Percentiles rank a stretch among this genome's conserved stretches.
Evolutionary conservation across 768 basidiomycete genomes (phyloP).

Genomic region (Xerocomus brunneocitrinus): DNA sequence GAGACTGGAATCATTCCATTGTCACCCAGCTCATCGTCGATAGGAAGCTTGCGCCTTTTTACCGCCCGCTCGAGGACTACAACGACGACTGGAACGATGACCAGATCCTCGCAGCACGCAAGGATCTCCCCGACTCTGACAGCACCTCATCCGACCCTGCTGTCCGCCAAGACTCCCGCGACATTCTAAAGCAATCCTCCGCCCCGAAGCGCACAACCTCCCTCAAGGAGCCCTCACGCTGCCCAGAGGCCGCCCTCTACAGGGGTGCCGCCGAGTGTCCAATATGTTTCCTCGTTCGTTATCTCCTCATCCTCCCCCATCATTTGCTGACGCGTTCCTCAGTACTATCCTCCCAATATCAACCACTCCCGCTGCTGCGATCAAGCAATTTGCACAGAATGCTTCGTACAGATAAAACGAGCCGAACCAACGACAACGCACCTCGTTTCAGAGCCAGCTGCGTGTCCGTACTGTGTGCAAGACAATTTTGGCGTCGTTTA

Average conservation of each 20-base stretch:
- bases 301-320: conserved; percentile 11
- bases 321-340: conserved; percentile 21
- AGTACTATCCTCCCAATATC: conserved; percentile 98
- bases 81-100: conserved; percentile 86
- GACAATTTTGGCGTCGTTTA: conserved; percentile 96
- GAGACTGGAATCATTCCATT: conserved; percentile 86
- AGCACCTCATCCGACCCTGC: conserved; percentile 35
- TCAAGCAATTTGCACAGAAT: conserved; percentile 98
- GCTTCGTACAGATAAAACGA: conserved; percentile 98
- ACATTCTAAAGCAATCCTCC: conserved; percentile 22
- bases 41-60: conserved; percentile 91
- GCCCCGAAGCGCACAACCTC: conserved; percentile 50
- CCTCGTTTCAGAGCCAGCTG: conserved; percentile 92
- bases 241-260: conserved; percentile 77
- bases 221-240: conserved; percentile 60
- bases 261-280: conserved; percentile 89
- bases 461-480: conserved; percentile 97
- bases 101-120: conserved; percentile 76
- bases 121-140: conserved; percentile 56
- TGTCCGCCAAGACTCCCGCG: conserved; percentile 28
- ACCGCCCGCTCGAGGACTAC: conserved; percentile 92
- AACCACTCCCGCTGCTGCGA: conserved; percentile 97
- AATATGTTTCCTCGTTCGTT: conserved; percentile 91
- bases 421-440: conserved; percentile 92
- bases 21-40: conserved; percentile 87